Percentiles rank a stretch among this genome's conserved stretches.
Conservation (phyloP, 2,329 filamentous ascomycete genomes). For the Ophiocordyceps camponoti-saundersi region DNA sequence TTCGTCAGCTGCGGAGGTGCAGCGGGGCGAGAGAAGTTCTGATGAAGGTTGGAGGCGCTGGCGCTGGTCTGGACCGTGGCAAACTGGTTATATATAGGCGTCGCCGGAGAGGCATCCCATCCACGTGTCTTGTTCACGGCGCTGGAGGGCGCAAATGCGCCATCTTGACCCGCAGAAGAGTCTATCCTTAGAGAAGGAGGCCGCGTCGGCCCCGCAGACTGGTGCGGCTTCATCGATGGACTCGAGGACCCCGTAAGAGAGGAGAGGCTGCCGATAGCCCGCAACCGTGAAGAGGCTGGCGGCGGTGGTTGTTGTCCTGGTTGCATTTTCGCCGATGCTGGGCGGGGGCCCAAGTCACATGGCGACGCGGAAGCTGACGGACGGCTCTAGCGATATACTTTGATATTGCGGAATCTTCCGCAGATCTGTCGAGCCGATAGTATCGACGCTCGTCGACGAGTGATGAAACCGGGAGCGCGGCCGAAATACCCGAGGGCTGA, state of each 20-base stretch:
- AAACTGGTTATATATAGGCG: constrained; percentile 31
- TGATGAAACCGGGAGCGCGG: no score
- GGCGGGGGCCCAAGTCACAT: constrained; percentile 21
- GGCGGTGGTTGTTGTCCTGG: constrained; percentile 12
- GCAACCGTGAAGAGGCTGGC: constrained; percentile 10
- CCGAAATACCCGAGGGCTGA: no score
- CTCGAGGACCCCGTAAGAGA: constrained; percentile 23
- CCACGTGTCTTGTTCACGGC: constrained; percentile 28
- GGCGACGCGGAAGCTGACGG: constrained; percentile 11
- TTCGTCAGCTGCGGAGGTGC: constrained; percentile 12
- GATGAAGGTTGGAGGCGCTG: constrained; percentile 26
- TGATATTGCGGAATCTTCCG: neutral
- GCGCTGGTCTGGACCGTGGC: constrained; percentile 17
- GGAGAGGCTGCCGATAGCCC: constrained; percentile 39
- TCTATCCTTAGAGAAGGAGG: constrained; percentile 18
- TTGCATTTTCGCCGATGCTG: constrained; percentile 25
- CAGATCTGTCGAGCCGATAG: neutral
- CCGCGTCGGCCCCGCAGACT: constrained; percentile 8
- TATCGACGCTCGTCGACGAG: no score
- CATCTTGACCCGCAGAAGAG: constrained; percentile 12
- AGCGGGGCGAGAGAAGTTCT: constrained; percentile 42
- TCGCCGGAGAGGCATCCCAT: constrained; percentile 19
- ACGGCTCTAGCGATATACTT: neutral
- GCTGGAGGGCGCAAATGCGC: constrained; percentile 14
- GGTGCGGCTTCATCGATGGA: constrained; percentile 11